phyloP scores from a whole-genome alignment of 2,329 filamentous ascomycete genomes.

The Aplosporella prunicola region DNA sequence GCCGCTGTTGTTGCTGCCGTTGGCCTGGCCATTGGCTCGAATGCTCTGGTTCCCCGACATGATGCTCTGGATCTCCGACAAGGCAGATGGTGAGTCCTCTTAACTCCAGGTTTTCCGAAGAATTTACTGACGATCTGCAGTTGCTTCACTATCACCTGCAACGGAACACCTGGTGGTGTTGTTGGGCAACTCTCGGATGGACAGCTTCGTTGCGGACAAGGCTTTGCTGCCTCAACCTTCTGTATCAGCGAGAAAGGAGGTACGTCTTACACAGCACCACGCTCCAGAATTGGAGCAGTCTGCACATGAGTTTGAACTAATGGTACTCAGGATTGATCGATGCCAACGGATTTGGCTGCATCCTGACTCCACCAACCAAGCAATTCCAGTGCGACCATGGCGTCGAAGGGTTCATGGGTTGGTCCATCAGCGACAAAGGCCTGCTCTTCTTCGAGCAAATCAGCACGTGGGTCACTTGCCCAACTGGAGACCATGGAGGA shows the following conservation, averaged over 20 bases:
- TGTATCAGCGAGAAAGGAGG: too few relatives aligned
- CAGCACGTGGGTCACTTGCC: neutral
- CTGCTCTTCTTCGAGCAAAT: neutral
- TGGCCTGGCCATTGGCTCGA: neutral
- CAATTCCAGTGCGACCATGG: slow-evolving; percentile 7
- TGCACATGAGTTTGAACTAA: neutral
- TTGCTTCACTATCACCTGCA: neutral
- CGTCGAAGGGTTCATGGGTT: neutral
- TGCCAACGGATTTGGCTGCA: slow-evolving; percentile 3
- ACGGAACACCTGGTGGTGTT: neutral
- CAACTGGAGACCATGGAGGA: slow-evolving; percentile 4
- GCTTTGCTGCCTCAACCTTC: neutral
- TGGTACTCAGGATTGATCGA: slow-evolving; percentile 3
- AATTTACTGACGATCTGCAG: neutral
- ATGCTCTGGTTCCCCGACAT: neutral
- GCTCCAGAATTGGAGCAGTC: too few relatives aligned
- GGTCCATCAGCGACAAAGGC: slow-evolving; percentile 2
- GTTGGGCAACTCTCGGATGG: slow-evolving; percentile 4
- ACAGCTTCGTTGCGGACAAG: slow-evolving; percentile 5
- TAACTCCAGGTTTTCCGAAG: too few relatives aligned
- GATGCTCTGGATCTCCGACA: too few relatives aligned
- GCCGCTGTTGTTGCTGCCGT: neutral
- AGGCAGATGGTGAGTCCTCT: too few relatives aligned
- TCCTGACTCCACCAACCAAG: neutral
- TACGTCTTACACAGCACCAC: too few relatives aligned